phyloP scores from a whole-genome alignment of 169 alveolate species.

The Cryptosporidium xiaoi region DNA sequence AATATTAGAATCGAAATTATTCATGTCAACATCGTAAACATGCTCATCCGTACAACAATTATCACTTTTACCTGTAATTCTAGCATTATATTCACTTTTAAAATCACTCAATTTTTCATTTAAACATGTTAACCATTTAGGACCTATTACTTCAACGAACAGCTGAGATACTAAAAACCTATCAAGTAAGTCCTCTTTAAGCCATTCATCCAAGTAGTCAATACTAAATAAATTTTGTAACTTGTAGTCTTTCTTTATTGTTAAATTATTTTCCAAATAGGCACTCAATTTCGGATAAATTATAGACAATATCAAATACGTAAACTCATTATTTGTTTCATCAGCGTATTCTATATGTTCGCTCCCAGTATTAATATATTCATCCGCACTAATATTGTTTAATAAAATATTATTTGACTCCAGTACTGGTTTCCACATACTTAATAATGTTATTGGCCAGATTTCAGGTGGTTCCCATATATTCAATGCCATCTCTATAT shows the following conservation, averaged over 20 bases:
- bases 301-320: background rate
- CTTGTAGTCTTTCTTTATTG: background rate
- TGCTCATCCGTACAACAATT: background rate
- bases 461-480: constrained; percentile 66
- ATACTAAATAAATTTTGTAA: constrained; percentile 13
- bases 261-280: background rate
- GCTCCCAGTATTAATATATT: background rate
- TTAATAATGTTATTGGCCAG: constrained; percentile 43
- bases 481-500: background rate
- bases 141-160: constrained; percentile 27
- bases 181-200: constrained; percentile 2
- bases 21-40: too few species aligned
- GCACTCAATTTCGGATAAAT: constrained; percentile 30
- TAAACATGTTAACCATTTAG: constrained; percentile 43
- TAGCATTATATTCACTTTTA: background rate
- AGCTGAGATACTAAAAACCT: constrained; percentile 35
- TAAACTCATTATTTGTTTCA: constrained; percentile 35
- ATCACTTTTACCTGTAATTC: background rate
- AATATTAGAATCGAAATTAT: too few species aligned
- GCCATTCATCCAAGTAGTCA: constrained; percentile 23
- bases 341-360: background rate
- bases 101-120: background rate
- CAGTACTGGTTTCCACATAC: constrained; percentile 31
- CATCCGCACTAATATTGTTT: background rate
- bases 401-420: background rate